Evolutionary conservation across 1,139 yeast species (phyloP).

Genomic region (Pichia sp.): DNA sequence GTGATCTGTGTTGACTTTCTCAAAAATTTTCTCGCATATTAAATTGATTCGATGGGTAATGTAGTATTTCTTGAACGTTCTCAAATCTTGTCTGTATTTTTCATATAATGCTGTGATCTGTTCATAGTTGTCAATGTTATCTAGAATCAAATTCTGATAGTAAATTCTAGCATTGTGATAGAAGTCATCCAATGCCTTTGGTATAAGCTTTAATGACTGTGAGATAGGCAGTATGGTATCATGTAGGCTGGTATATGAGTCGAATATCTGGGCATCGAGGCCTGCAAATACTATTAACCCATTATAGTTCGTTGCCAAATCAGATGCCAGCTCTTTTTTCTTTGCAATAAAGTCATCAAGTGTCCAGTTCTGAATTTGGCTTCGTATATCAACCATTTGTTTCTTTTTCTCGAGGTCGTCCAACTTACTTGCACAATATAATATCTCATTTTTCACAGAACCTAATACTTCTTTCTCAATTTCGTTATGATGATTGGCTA

Average conservation of each 20-base stretch:
- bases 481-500: conserved; percentile 57
- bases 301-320: conserved; percentile 20
- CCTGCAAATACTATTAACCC: conserved; percentile 12
- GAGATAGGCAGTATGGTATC: conserved; percentile 45
- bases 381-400: conserved; percentile 30
- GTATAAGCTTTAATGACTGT: conserved; percentile 59
- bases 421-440: conserved; percentile 35
- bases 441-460: conserved; percentile 49
- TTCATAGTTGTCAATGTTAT: conserved; percentile 40
- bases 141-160: conserved; percentile 36
- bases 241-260: conserved; percentile 34
- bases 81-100: conserved; percentile 38
- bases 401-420: conserved; percentile 37
- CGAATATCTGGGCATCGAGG: conserved; percentile 31
- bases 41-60: conserved; percentile 56
- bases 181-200: conserved; percentile 48
- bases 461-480: conserved; percentile 48
- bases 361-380: not conserved
- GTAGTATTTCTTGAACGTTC: conserved; percentile 40
- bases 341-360: conserved; percentile 28
- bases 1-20: conserved; percentile 20
- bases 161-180: conserved; percentile 32
- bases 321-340: conserved; percentile 34
- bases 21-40: conserved; percentile 30
- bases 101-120: conserved; percentile 40